A percentile compares a stretch with the other conserved stretches of the same genome.
These are phyloP conservation scores for Dactylis glomerata DNA, from an alignment of 176 grass and related monocot species.

Conservation along the genomic window DNA sequence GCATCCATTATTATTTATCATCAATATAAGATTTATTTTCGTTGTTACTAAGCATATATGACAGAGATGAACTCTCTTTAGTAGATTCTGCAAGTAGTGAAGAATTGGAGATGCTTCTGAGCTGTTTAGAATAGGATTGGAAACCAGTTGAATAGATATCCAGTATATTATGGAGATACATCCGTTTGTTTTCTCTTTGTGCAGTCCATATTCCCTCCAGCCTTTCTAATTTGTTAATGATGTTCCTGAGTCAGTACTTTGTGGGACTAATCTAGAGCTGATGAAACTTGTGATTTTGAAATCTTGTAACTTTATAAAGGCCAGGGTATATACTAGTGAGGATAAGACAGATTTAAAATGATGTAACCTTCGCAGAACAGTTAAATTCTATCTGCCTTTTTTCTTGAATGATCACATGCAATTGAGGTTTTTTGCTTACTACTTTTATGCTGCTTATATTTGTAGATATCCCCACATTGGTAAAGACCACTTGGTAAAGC, in stretches of 20 bases:
- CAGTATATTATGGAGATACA: slow-evolving; percentile 8
- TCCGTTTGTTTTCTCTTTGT: neutral
- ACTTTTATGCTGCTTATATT: slow-evolving; percentile 23
- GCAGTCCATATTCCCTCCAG: neutral
- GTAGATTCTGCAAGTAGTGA: neutral
- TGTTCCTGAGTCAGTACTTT: neutral
- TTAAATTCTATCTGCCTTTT: slow-evolving; percentile 8
- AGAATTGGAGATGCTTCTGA: slow-evolving; percentile 16
- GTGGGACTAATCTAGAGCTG: slow-evolving; percentile 13
- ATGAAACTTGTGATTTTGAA: slow-evolving; percentile 16
- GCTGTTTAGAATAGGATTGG: neutral
- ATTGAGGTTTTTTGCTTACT: slow-evolving; percentile 8
- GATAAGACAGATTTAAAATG: slow-evolving; percentile 4
- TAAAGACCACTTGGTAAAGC: slow-evolving; percentile 93
- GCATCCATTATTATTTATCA: slow-evolving; percentile 3
- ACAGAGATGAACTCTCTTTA: neutral
- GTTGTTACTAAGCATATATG: neutral
- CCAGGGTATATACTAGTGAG: slow-evolving; percentile 5
- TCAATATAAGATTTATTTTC: neutral
- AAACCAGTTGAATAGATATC: neutral
- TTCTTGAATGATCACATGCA: slow-evolving; percentile 8
- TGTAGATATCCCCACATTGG: slow-evolving; percentile 83
- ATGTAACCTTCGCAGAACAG: neutral
- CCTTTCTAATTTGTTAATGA: neutral
- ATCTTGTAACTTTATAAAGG: neutral